A percentile compares a stretch with the other conserved stretches of the same genome.
These are phyloP conservation scores for Rhodomyrtus tomentosa DNA, from an alignment of 345 rosid species.

Conservation along the genomic window DNA sequence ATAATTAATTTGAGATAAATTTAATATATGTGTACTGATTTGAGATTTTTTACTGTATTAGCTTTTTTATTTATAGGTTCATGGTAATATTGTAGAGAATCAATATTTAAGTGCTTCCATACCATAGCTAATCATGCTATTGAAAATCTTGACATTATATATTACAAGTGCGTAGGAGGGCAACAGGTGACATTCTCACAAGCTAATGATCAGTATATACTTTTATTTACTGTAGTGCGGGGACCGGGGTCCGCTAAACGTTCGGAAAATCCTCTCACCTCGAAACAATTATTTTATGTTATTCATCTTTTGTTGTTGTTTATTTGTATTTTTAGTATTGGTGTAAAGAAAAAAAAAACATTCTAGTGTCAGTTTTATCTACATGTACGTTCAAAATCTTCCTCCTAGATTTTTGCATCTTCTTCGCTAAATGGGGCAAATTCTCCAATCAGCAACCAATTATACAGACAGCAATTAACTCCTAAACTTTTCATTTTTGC, in stretches of 20 bases:
- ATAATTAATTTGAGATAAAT: neutral
- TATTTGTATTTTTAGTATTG: neutral
- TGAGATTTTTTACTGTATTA: neutral
- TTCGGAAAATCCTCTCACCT: too few relatives aligned
- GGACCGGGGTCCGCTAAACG: neutral
- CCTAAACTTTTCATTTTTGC: too few relatives aligned
- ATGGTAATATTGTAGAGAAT: neutral
- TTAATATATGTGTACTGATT: neutral
- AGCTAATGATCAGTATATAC: neutral
- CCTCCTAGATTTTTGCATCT: too few relatives aligned
- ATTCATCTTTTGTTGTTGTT: neutral
- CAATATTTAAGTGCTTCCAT: neutral
- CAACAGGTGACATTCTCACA: neutral
- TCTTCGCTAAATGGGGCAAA: too few relatives aligned
- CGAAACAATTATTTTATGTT: neutral
- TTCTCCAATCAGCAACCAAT: too few relatives aligned
- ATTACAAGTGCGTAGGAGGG: neutral
- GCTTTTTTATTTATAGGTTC: neutral
- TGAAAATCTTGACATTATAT: neutral
- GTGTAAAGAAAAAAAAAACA: too few relatives aligned
- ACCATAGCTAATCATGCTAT: neutral
- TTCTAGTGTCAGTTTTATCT: too few relatives aligned
- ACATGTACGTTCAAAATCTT: too few relatives aligned
- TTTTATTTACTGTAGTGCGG: neutral
- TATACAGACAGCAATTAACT: too few relatives aligned